phyloP scores from a whole-genome alignment of 2,329 filamentous ascomycete genomes.

The Colletotrichum tabaci region DNA sequence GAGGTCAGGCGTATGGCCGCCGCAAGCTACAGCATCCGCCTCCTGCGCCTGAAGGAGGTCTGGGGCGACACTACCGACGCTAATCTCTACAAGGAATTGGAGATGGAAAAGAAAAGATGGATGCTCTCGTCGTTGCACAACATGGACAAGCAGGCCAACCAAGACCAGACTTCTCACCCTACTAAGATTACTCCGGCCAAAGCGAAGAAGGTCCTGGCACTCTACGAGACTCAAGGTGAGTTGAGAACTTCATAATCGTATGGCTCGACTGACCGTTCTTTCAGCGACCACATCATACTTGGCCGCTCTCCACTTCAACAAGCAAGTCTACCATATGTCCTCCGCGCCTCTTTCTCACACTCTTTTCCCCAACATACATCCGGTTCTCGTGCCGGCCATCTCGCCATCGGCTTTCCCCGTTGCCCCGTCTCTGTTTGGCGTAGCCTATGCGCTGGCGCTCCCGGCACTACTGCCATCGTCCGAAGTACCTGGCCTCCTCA shows the following conservation, averaged over 20 bases:
- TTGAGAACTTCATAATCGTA: slow-evolving; percentile 38
- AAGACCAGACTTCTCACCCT: slow-evolving; percentile 37
- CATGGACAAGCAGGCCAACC: slow-evolving; percentile 54
- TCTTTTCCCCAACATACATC: slow-evolving; percentile 57
- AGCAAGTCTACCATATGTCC: slow-evolving; percentile 64
- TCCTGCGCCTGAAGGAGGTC: slow-evolving; percentile 69
- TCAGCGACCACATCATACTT: slow-evolving; percentile 66
- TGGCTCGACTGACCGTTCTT: slow-evolving; percentile 10
- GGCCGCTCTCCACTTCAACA: slow-evolving; percentile 58
- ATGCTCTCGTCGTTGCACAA: slow-evolving; percentile 71
- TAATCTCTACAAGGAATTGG: slow-evolving; percentile 64
- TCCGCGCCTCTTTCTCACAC: slow-evolving; percentile 55
- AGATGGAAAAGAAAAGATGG: slow-evolving; percentile 72
- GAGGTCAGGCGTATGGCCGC: slow-evolving; percentile 70
- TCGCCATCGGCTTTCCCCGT: slow-evolving; percentile 55
- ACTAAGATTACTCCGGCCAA: slow-evolving; percentile 43
- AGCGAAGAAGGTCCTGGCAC: slow-evolving; percentile 59
- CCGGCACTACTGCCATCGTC: slow-evolving; percentile 70
- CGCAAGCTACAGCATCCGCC: slow-evolving; percentile 65
- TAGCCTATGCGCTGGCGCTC: slow-evolving; percentile 68
- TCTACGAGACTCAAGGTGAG: slow-evolving; percentile 67
- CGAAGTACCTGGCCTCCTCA: slow-evolving; percentile 70
- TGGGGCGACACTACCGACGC: slow-evolving; percentile 62
- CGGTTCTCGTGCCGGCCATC: slow-evolving; percentile 56
- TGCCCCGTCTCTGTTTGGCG: slow-evolving; percentile 60